Conservation (phyloP, 768 basidiomycete genomes). For the Albatrellus ellisii region DNA sequence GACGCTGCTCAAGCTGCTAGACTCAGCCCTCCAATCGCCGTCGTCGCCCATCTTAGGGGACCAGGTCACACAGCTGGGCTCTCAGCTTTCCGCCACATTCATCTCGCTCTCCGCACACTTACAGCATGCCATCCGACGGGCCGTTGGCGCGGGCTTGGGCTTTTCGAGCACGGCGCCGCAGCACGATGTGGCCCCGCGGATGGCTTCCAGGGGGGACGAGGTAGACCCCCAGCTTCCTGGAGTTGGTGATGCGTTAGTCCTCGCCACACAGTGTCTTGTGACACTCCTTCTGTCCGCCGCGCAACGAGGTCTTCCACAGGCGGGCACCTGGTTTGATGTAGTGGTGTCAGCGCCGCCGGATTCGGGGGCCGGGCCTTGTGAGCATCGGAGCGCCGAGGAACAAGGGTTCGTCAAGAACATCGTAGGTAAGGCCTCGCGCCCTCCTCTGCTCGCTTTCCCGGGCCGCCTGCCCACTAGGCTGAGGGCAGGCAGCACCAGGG, state of each 20-base stretch:
- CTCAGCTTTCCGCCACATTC: slow-evolving; percentile 4
- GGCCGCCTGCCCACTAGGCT: too few relatives aligned
- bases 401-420: too few relatives aligned
- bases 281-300: slow-evolving; percentile 8
- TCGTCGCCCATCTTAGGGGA: slow-evolving; percentile 7
- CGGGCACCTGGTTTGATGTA: slow-evolving; percentile 1
- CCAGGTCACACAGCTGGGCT: neutral
- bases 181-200: neutral
- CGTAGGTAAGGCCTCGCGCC: too few relatives aligned
- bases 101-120: slow-evolving; percentile 1
- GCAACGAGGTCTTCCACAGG: neutral
- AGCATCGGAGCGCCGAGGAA: slow-evolving; percentile 3
- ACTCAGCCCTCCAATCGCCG: slow-evolving; percentile 62
- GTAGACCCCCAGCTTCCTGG: slow-evolving; percentile 9
- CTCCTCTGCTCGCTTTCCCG: too few relatives aligned
- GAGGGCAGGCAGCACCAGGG: too few relatives aligned
- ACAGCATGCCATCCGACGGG: slow-evolving; percentile 8
- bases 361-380: slow-evolving; percentile 5
- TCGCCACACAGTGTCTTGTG: slow-evolving; percentile 9
- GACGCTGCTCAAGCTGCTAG: slow-evolving; percentile 76
- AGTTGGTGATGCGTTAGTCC: slow-evolving; percentile 9
- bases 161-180: neutral
- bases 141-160: neutral
- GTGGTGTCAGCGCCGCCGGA: neutral
- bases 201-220: neutral